Conservation (phyloP, 2,329 filamentous ascomycete species). For the Cryphonectria carpinicola region DNA sequence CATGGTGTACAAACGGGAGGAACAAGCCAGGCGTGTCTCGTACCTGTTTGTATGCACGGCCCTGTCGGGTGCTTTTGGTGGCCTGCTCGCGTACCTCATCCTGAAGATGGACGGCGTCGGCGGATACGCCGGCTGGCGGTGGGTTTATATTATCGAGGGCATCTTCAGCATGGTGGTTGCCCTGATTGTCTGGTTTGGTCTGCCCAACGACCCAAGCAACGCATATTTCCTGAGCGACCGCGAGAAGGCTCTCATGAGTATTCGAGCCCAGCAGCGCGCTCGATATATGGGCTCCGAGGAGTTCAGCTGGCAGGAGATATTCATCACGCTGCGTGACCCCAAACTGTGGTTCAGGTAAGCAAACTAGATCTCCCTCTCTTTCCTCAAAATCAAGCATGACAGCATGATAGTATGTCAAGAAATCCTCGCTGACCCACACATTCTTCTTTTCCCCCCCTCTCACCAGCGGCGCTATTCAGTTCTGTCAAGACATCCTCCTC, state of each 20-base stretch:
- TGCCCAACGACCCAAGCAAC: conserved; percentile 64
- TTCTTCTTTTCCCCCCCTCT: not conserved
- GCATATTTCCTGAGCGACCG: conserved; percentile 63
- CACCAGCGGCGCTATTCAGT: conserved; percentile 47
- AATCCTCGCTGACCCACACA: not conserved
- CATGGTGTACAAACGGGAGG: conserved; percentile 75
- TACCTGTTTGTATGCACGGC: conserved; percentile 75
- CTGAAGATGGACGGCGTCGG: conserved; percentile 71
- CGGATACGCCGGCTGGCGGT: conserved; percentile 71
- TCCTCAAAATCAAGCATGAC: conserved; percentile 15
- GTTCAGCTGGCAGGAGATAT: conserved; percentile 55
- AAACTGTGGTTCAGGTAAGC: conserved; percentile 54
- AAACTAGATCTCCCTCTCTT: conserved; percentile 20
- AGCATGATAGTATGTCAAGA: not conserved
- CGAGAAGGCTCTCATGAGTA: conserved; percentile 58
- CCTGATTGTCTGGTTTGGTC: conserved; percentile 56
- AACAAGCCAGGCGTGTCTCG: conserved; percentile 72
- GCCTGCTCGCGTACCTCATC: conserved; percentile 74
- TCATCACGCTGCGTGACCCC: conserved; percentile 50
- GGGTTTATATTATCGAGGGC: conserved; percentile 66
- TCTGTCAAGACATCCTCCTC: conserved; percentile 55
- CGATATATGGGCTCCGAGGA: conserved; percentile 55
- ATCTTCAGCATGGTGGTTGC: conserved; percentile 57
- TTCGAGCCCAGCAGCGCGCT: conserved; percentile 44
- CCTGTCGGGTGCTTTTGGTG: conserved; percentile 72